Evolutionary conservation across 306 rosid species (phyloP).

Genomic region (Inga oerstediana): DNA sequence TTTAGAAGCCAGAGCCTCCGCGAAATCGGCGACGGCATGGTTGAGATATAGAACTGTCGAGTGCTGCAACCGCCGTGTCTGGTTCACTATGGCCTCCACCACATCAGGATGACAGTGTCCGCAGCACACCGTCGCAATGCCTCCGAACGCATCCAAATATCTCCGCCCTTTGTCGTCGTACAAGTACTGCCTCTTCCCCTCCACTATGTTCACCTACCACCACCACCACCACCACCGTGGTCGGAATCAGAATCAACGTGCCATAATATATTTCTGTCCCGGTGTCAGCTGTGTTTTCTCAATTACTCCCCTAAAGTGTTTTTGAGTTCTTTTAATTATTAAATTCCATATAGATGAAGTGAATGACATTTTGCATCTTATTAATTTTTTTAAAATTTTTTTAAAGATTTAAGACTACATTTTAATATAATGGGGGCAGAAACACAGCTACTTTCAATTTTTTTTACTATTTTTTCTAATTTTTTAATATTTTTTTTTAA

Average conservation of each 20-base stretch:
- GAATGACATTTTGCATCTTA: too few species aligned
- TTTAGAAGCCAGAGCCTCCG: conserved; percentile 80
- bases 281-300: too few species aligned
- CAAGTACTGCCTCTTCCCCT: conserved; percentile 85
- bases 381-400: too few species aligned
- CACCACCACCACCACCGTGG: neutral
- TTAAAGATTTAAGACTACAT: too few species aligned
- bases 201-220: conserved; percentile 75
- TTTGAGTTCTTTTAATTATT: too few species aligned
- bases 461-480: too few species aligned
- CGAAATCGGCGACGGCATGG: conserved; percentile 75
- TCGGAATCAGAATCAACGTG: neutral
- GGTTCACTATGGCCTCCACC: conserved; percentile 74
- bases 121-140: conserved; percentile 93
- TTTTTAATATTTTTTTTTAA: too few species aligned
- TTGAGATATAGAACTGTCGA: conserved; percentile 87
- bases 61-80: conserved; percentile 75
- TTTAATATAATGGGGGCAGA: too few species aligned
- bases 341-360: too few species aligned
- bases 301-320: too few species aligned
- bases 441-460: too few species aligned
- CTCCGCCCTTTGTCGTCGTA: conserved; percentile 87
- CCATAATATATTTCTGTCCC: too few species aligned
- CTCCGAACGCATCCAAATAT: conserved; percentile 87
- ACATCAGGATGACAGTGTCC: conserved; percentile 99